Evolutionary conservation across 2,329 filamentous ascomycete genomes (phyloP).

Genomic region (Tothia fuscella): DNA sequence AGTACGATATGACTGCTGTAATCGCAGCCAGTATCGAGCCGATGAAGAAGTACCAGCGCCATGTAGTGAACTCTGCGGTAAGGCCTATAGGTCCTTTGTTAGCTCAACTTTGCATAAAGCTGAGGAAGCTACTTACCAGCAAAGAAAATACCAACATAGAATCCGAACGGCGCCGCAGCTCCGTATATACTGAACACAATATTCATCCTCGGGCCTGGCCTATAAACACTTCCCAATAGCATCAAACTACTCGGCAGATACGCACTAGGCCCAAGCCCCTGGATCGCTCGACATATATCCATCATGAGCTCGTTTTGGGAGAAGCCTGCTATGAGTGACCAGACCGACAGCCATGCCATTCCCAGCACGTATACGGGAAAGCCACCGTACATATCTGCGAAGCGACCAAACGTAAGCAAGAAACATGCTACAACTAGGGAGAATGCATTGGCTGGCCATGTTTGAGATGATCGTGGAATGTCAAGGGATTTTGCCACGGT

Average conservation of each 20-base stretch:
- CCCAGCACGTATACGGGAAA: conserved; percentile 49
- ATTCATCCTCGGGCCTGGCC: conserved; percentile 26
- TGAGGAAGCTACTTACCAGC: conserved; percentile 28
- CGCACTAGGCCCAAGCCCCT: conserved; percentile 26
- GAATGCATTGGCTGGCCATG: conserved; percentile 41
- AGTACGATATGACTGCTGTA: conserved; percentile 33
- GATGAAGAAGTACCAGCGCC: conserved; percentile 60
- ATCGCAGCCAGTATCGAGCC: conserved; percentile 42
- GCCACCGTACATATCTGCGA: conserved; percentile 48
- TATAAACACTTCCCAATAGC: conserved; percentile 23
- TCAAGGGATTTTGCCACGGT: conserved; percentile 46
- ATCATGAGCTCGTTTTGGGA: conserved; percentile 23
- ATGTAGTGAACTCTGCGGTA: conserved; percentile 40
- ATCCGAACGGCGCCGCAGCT: conserved; percentile 42
- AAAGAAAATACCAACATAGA: conserved; percentile 52
- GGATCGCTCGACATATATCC: conserved; percentile 23
- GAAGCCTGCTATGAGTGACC: conserved; percentile 23
- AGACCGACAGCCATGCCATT: conserved; percentile 32
- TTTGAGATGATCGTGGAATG: conserved; percentile 47
- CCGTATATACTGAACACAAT: conserved; percentile 32
- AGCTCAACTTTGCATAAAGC: neutral
- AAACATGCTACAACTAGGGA: conserved; percentile 37
- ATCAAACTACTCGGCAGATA: conserved; percentile 22
- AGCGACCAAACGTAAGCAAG: conserved; percentile 33
- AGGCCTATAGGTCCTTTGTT: conserved; percentile 25